Percentiles rank a stretch among this genome's conserved stretches.
These are phyloP conservation scores for Streptanthus diversifolius DNA, from an alignment of 345 rosid species.

Conservation along the genomic window DNA sequence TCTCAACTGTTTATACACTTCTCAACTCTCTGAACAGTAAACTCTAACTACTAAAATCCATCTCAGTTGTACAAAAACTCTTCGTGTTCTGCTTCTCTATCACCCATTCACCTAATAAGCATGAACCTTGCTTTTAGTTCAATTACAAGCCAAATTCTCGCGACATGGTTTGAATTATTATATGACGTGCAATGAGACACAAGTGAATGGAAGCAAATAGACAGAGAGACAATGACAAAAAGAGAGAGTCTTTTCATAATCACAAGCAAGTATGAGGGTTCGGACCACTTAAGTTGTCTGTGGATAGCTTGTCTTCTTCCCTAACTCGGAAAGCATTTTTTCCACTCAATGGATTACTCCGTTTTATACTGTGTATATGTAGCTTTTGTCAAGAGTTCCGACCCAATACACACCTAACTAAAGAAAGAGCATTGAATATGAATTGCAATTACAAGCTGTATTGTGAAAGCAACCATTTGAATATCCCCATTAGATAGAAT, in stretches of 20 bases:
- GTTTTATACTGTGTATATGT: conserved; percentile 13
- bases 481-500: conserved; percentile 1
- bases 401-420: conserved; percentile 27
- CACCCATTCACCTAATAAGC: conserved; percentile 9
- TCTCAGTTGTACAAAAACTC: background rate
- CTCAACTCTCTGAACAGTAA: conserved; percentile 23
- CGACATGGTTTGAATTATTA: background rate
- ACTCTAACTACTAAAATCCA: conserved; percentile 32
- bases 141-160: conserved; percentile 10
- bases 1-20: conserved; percentile 29
- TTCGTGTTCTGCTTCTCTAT: conserved; percentile 13
- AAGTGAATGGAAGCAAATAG: conserved; percentile 23
- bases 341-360: conserved; percentile 15
- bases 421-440: conserved; percentile 22
- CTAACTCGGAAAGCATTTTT: conserved; percentile 12
- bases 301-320: conserved; percentile 28
- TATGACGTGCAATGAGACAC: conserved; percentile 18
- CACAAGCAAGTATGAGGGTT: conserved; percentile 5
- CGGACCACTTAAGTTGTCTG: conserved; percentile 33
- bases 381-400: conserved; percentile 26
- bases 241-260: background rate
- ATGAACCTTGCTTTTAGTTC: conserved; percentile 13
- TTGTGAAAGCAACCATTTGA: background rate
- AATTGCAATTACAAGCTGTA: conserved; percentile 17
- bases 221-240: conserved; percentile 31